Base-by-base conservation (phyloP, 768 basidiomycete genomes). In the Glaciozyma martinii region DNA sequence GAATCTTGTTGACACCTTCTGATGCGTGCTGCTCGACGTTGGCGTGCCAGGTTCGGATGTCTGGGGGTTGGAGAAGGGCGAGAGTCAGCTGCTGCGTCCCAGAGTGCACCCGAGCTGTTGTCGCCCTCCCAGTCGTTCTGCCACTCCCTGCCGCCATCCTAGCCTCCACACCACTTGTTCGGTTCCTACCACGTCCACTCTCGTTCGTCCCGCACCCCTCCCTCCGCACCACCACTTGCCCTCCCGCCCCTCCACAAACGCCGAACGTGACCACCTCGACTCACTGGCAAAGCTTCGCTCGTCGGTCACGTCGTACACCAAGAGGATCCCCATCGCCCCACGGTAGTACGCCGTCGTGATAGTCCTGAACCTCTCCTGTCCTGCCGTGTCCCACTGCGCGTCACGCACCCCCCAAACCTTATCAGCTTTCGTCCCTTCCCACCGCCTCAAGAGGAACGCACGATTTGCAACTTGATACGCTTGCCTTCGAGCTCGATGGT, bases 281-380 rank as follows among this genome's bases (percentile, higher is more conserved):
- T 56, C 59, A 97, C 94, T 95, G 78, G 92, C 89, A 81, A 95
- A 97, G 15, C 89, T 92, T 63, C 86, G 82, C 76, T 92, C 88
- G 76, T 94, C 91, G 42, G 92, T 93, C 43, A 98, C 93, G 59
- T 76, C 75, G 78, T 97, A 99, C n/a, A 99, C 93, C 63, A 99
- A 83, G 61, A 99, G 82, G 74, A 98, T 99, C 60, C 95, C 95
- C 86, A 95, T 94, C 27, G 95, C 95, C 44, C 94, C 94, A 68
- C 95, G 89, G 81, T 99, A 99, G 79, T 99, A 99, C 16, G 95
- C 91, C 27, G 93, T 93, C 53, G 95, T 98, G 77, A 99, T 98
- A 25, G 95, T 97, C 75, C 94, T 82, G 81, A 97, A 97, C 32
- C 93, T 87, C 80, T 99, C 95, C 80, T 98, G 94, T 40, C 95